A percentile compares a stretch with the other conserved stretches of the same genome.
Evolutionary conservation across 164 flowering plant genomes (phyloP).

Genomic region (Nelumbo lutea): DNA sequence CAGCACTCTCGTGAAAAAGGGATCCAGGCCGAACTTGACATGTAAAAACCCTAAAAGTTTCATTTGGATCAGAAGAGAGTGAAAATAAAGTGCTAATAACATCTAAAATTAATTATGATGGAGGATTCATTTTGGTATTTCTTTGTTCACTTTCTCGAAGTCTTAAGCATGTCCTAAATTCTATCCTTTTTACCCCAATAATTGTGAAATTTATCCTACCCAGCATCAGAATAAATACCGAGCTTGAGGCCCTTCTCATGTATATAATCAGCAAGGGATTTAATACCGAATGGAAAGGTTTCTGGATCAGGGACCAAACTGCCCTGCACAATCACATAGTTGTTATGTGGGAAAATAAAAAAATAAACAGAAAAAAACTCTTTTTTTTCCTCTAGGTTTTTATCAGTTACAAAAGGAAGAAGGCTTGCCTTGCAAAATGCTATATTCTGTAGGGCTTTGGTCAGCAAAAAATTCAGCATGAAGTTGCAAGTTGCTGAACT

Average conservation of each 20-base stretch:
- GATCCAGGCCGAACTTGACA: conserved; percentile 98
- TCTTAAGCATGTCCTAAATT: conserved; percentile 3
- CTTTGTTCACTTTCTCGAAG: neutral
- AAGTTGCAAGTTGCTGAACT: too few species aligned
- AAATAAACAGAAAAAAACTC: too few species aligned
- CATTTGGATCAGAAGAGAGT: conserved; percentile 7
- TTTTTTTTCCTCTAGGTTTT: too few species aligned
- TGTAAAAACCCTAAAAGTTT: conserved; percentile 57
- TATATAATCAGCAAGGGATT: conserved; percentile 84
- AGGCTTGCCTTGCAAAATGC: too few species aligned
- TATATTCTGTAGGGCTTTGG: too few species aligned
- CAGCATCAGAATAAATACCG: conserved; percentile 98
- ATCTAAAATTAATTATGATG: neutral
- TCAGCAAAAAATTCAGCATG: too few species aligned
- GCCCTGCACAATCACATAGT: conserved; percentile 44
- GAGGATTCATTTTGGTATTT: neutral
- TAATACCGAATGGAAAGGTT: conserved; percentile 90
- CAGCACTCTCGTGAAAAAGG: conserved; percentile 62
- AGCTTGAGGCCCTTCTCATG: conserved; percentile 90
- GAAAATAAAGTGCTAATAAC: neutral
- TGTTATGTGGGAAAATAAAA: too few species aligned
- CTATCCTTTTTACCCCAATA: neutral
- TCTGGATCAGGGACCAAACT: conserved; percentile 63
- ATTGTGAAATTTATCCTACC: conserved; percentile 46
- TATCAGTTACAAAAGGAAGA: too few species aligned